A percentile compares a stretch with the other conserved stretches of the same genome.
Evolutionary conservation across 2,329 filamentous ascomycete species (phyloP).

Genomic region (Graphilbum fragrans): DNA sequence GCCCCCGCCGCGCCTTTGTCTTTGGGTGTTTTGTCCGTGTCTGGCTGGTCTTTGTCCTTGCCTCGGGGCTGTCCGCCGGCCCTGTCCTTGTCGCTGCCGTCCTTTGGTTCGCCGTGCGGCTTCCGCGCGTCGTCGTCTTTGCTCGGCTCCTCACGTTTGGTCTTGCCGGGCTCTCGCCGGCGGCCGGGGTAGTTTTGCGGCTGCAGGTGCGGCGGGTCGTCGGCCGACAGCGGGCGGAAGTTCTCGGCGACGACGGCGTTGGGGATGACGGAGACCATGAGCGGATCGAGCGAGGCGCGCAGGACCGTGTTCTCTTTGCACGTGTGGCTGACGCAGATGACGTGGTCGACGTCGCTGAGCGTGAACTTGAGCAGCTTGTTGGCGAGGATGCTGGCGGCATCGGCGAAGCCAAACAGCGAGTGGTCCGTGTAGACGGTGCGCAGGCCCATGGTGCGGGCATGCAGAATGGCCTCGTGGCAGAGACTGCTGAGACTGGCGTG

Average conservation of each 20-base stretch:
- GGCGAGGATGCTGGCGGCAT: slow-evolving; percentile 87
- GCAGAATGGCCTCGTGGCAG: slow-evolving; percentile 88
- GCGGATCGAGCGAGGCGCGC: slow-evolving; percentile 81
- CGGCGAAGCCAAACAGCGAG: slow-evolving; percentile 92
- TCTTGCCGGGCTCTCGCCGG: not conserved
- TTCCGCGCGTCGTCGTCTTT: too few species aligned
- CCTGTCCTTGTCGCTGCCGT: not conserved
- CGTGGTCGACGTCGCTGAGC: slow-evolving; percentile 92
- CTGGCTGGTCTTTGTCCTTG: not conserved
- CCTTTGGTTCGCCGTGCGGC: too few species aligned
- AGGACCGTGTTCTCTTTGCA: slow-evolving; percentile 98
- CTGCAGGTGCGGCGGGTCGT: slow-evolving; percentile 19
- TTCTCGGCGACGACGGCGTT: slow-evolving; percentile 96
- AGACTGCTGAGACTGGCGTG: slow-evolving; percentile 88
- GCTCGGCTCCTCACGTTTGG: not conserved
- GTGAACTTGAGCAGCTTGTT: slow-evolving; percentile 97
- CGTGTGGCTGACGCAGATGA: slow-evolving; percentile 96
- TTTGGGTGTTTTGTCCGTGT: not conserved
- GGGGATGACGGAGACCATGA: slow-evolving; percentile 96
- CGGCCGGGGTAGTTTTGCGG: slow-evolving; percentile 5
- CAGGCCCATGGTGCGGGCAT: slow-evolving; percentile 91
- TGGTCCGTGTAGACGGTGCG: slow-evolving; percentile 96
- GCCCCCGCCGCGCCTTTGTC: too few species aligned
- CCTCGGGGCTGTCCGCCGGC: not conserved
- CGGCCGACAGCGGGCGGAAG: slow-evolving; percentile 60